A percentile compares a stretch with the other conserved stretches of the same genome.
Evolutionary conservation across 1,284 basidiomycete species (phyloP).

Genomic region (Trichosporon sp.): DNA sequence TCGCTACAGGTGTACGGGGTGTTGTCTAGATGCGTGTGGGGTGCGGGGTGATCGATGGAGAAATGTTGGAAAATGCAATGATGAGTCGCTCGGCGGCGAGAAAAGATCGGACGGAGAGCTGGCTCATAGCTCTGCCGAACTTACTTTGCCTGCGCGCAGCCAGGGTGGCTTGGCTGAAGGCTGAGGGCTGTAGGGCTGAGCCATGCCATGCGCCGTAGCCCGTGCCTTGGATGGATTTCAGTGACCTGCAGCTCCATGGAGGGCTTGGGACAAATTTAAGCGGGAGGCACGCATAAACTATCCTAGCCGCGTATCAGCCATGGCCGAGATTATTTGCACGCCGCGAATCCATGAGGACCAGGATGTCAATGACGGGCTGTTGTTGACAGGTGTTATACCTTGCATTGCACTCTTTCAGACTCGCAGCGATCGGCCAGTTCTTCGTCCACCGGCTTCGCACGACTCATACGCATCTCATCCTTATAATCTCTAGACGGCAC

Average conservation of each 20-base stretch:
- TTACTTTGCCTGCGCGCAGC: neutral
- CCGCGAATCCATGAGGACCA: too few relatives aligned
- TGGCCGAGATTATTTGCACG: constrained; percentile 1
- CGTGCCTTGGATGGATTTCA: too few relatives aligned
- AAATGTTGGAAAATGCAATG: constrained; percentile 1
- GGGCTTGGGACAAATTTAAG: constrained; percentile 3
- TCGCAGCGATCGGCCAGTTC: neutral
- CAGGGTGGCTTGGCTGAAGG: too few relatives aligned
- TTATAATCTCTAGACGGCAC: neutral
- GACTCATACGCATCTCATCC: neutral
- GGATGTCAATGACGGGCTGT: neutral
- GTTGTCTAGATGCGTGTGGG: too few relatives aligned
- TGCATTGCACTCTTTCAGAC: neutral
- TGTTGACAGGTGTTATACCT: neutral
- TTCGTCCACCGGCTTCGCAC: neutral
- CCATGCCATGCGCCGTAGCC: too few relatives aligned
- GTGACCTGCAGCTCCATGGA: too few relatives aligned
- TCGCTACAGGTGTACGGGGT: neutral
- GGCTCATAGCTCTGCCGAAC: neutral
- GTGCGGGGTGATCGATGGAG: neutral
- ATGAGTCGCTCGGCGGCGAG: constrained; percentile 7
- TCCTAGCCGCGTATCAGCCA: neutral
- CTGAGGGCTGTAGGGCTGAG: too few relatives aligned
- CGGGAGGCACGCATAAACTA: neutral
- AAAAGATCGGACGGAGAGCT: neutral